Evolutionary conservation across 768 basidiomycete species (phyloP), one percentile per base, ranked within the genome.

Genomic region (Trametes meyenii): DNA sequence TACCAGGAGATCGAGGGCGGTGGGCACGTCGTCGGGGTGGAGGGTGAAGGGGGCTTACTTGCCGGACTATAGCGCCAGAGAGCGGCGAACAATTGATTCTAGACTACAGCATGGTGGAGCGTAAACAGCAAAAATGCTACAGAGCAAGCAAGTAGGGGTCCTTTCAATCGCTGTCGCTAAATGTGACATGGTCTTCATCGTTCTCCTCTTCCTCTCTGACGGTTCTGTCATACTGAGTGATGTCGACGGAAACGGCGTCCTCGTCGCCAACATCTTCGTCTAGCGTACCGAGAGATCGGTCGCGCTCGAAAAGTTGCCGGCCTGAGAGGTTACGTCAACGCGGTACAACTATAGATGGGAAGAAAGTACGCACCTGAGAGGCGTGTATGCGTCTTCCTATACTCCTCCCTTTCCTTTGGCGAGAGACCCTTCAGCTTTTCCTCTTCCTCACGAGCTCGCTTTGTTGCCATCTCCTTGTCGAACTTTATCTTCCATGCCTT

Each of bases 241-340:
- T 74, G 72, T 98, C 96, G 52, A 98, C 92, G 21, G 91, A 92
- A 55, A 90, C 85, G 0, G 86, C 83, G 24, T 86, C 95, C 71
- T 95, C 96, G 73, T 98, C 96, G 70, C 89, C 74, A 39, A 95
- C 78, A 14, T 75, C 81, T 64, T 92, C 91, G 56, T 98, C 96
- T 49, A 92, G 88, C 10, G 76, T 76, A 4, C 77, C 84, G 36
- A 95, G 79, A 66, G 84, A 84, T 58, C 78, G 84, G 71, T 93
- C 87, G 40, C 85, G 84, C 75, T 96, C 94, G 74, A 98, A 99
- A 46, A 98, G 76, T 76, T 97, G 94, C 23, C 94, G 87, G 26
- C 96, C 96, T 96, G 66, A 5, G 11, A n/a, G 13, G 5, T 4
- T 58, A 45, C n/a, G 49, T 51, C 48, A 38, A 19, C 42, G 11